Evolutionary conservation across 2,329 filamentous ascomycete species (phyloP).

Genomic region (Alternaria infectoria): DNA sequence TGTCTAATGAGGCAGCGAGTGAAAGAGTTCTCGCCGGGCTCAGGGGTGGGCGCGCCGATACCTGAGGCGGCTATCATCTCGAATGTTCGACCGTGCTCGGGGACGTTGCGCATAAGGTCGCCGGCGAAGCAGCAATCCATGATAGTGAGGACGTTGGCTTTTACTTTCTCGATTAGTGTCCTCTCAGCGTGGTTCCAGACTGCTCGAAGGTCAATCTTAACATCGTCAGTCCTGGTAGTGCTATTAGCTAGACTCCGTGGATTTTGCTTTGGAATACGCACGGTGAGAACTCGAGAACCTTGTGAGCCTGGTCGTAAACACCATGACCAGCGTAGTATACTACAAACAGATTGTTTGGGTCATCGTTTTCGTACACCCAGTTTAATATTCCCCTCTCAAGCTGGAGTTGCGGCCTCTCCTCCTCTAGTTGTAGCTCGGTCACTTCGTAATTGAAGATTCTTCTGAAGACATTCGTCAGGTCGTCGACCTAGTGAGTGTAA

Average conservation of each 20-base stretch:
- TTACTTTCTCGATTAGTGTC: conserved; percentile 5
- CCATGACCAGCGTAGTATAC: neutral
- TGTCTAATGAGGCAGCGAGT: neutral
- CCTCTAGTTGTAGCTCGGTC: neutral
- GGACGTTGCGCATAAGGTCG: conserved; percentile 14
- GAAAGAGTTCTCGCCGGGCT: neutral
- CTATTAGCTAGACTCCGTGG: neutral
- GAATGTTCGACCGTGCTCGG: conserved; percentile 3
- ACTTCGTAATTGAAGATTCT: neutral
- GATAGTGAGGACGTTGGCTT: conserved; percentile 25
- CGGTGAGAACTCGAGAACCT: neutral
- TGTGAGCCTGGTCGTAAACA: neutral
- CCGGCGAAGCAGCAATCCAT: conserved; percentile 33
- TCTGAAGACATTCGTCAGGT: neutral
- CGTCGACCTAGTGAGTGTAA: neutral
- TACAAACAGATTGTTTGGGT: neutral
- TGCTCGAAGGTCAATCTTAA: neutral
- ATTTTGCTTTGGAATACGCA: neutral
- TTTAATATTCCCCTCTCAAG: neutral
- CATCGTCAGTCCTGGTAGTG: neutral
- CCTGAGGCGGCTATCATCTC: neutral
- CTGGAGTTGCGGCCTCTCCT: neutral
- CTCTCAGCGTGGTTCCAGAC: neutral
- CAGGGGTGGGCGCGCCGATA: neutral
- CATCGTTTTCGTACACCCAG: neutral